Conservation (phyloP, 169 alveolate species). For the Plasmodium ovale region DNA sequence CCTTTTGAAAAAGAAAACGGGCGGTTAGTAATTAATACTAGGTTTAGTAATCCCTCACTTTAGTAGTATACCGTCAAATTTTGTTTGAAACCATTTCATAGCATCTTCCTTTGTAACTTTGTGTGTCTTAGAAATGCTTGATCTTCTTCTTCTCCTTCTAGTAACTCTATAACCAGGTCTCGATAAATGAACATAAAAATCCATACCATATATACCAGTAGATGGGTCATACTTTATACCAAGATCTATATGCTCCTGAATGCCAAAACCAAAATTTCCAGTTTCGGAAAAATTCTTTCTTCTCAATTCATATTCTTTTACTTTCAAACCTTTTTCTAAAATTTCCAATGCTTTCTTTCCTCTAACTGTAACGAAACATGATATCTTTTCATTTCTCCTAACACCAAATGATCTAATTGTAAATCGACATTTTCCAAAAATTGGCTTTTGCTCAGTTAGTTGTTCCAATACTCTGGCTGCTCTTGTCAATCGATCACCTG, state of each 20-base stretch:
- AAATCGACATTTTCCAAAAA: constrained; percentile 96
- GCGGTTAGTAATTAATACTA: too few species aligned
- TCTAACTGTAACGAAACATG: constrained; percentile 98
- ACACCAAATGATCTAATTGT: constrained; percentile 98
- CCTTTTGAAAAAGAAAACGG: background rate
- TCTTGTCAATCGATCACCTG: constrained; percentile 99
- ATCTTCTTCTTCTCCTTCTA: constrained; percentile 93
- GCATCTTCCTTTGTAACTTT: constrained; percentile 98
- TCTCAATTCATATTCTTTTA: constrained; percentile 98
- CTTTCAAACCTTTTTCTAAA: constrained; percentile 99
- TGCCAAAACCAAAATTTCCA: constrained; percentile 99
- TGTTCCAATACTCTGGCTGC: constrained; percentile 99
- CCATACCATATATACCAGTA: constrained; percentile 99
- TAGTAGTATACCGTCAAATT: constrained; percentile 97
- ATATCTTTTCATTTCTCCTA: constrained; percentile 99
- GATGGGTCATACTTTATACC: constrained; percentile 99
- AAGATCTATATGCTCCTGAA: constrained; percentile 99
- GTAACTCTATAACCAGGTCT: constrained; percentile 99
- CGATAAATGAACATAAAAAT: constrained; percentile 98
- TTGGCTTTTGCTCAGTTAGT: constrained; percentile 99
- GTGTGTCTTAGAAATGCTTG: constrained; percentile 95
- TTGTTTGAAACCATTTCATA: constrained; percentile 97
- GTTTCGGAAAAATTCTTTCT: constrained; percentile 97
- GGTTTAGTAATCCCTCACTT: constrained; percentile 80
- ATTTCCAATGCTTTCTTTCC: constrained; percentile 99